Evolutionary conservation across 2,329 filamentous ascomycete species (phyloP).

Genomic region (Paecilomyces sp.): DNA sequence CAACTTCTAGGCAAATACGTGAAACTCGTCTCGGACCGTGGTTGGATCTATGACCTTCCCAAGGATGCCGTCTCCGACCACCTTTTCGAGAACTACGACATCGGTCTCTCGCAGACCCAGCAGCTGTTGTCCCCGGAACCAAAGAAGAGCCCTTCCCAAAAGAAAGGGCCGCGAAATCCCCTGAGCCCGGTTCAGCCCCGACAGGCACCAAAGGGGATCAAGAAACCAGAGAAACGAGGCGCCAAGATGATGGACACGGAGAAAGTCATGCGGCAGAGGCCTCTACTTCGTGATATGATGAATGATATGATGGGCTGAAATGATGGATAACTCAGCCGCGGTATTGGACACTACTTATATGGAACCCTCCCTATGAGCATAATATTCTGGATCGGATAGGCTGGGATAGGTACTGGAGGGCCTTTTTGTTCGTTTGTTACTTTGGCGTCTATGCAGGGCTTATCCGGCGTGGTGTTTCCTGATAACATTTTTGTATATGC

Average conservation of each 20-base stretch:
- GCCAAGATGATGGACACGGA: conserved; percentile 44
- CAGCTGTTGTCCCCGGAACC: conserved; percentile 19
- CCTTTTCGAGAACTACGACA: conserved; percentile 48
- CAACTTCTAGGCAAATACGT: conserved; percentile 75
- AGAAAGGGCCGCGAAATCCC: conserved; percentile 16
- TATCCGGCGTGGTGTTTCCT: too few species aligned
- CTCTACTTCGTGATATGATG: conserved; percentile 68
- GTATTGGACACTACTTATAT: not conserved
- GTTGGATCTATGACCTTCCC: conserved; percentile 75
- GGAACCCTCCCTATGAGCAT: not conserved
- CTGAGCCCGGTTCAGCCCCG: conserved; percentile 25
- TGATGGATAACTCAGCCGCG: too few species aligned
- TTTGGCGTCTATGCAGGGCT: too few species aligned
- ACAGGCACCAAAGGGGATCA: conserved; percentile 28
- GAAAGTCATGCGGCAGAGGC: conserved; percentile 57
- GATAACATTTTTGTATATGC: too few species aligned
- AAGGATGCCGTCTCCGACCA: conserved; percentile 59
- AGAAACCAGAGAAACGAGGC: conserved; percentile 53
- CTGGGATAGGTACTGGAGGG: not conserved
- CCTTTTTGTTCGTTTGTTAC: not conserved
- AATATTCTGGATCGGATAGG: not conserved
- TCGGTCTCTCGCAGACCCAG: conserved; percentile 15
- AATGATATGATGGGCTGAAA: conserved; percentile 52
- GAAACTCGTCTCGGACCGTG: conserved; percentile 63
- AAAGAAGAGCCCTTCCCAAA: conserved; percentile 20